Conservation (phyloP, 306 rosid species). For the Geum urbanum region DNA sequence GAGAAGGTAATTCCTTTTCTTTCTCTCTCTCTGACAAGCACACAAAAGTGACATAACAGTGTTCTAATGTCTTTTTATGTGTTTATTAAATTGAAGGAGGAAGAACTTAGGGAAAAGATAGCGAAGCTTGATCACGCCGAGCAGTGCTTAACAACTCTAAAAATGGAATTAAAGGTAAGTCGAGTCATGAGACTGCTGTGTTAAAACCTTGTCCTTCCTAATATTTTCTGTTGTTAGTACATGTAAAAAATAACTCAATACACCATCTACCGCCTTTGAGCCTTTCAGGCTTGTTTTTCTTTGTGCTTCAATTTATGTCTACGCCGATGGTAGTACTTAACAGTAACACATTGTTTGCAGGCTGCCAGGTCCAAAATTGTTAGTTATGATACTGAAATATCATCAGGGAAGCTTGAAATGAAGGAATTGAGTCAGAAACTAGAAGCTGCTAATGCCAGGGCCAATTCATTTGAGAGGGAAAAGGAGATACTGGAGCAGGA, state of each 20-base stretch:
- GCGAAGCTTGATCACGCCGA: constrained; percentile 70
- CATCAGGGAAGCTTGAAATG: constrained; percentile 56
- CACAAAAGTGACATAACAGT: not conserved
- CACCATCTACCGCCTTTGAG: not conserved
- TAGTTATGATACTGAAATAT: constrained; percentile 66
- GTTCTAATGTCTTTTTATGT: constrained; percentile 23
- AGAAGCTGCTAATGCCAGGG: constrained; percentile 54
- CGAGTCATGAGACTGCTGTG: constrained; percentile 10
- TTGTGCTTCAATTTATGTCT: not conserved
- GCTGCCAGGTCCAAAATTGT: constrained; percentile 75
- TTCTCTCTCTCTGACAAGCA: too few relatives aligned
- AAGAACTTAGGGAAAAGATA: constrained; percentile 62
- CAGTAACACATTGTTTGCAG: constrained; percentile 39
- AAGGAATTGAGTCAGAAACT: constrained; percentile 57
- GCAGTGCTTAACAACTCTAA: constrained; percentile 70
- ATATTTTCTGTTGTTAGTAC: not conserved
- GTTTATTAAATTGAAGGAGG: constrained; percentile 59
- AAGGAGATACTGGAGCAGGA: constrained; percentile 64
- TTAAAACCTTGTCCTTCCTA: not conserved
- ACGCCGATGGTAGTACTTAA: not conserved
- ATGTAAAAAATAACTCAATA: not conserved
- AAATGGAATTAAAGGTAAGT: constrained; percentile 75
- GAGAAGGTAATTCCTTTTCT: constrained; percentile 75
- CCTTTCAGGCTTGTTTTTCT: not conserved
- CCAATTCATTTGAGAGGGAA: constrained; percentile 74